These are phyloP conservation scores for Alternaria consortialis DNA, from an alignment of 2,329 filamentous ascomycete genomes.

Conservation along the genomic window DNA sequence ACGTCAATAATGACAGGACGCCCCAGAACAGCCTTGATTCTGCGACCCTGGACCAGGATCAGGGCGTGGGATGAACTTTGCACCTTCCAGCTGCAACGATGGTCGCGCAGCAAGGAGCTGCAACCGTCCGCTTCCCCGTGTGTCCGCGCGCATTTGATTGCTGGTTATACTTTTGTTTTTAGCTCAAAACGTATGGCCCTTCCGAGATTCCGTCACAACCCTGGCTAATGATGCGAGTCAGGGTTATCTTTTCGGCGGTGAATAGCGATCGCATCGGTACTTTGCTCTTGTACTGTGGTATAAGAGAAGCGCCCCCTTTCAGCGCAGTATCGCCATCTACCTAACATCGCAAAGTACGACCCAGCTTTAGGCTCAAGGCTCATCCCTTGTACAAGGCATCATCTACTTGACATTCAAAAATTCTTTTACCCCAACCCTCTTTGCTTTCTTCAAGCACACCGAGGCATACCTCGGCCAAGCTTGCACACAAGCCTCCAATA, in stretches of 20 bases:
- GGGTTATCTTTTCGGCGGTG: slow-evolving; percentile 30
- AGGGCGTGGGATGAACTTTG: slow-evolving; percentile 46
- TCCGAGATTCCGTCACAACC: slow-evolving; percentile 18
- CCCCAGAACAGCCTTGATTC: slow-evolving; percentile 22
- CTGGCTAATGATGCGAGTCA: slow-evolving; percentile 40
- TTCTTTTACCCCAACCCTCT: slow-evolving; percentile 16
- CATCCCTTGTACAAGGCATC: slow-evolving; percentile 16
- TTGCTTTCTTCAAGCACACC: slow-evolving; percentile 3
- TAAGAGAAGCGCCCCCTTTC: slow-evolving; percentile 37
- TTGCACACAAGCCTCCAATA: slow-evolving; percentile 23
- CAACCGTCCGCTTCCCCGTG: slow-evolving; percentile 44
- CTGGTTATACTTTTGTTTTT: slow-evolving; percentile 40
- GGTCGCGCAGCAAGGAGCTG: slow-evolving; percentile 42
- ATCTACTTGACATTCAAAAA: slow-evolving; percentile 8
- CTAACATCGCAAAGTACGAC: slow-evolving; percentile 15
- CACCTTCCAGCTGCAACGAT: slow-evolving; percentile 36
- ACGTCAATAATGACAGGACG: slow-evolving; percentile 26
- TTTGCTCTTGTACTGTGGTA: slow-evolving; percentile 23
- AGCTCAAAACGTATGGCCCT: slow-evolving; percentile 33
- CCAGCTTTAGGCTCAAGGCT: slow-evolving; percentile 10
- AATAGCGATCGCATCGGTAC: slow-evolving; percentile 16
- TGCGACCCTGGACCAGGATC: slow-evolving; percentile 24
- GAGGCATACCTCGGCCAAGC: slow-evolving; percentile 11
- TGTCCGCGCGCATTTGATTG: slow-evolving; percentile 29
- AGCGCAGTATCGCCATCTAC: slow-evolving; percentile 18